These are phyloP conservation scores for Aphanomyces stellatus DNA, from an alignment of 352 stramenopile species.

Conservation along the genomic window DNA sequence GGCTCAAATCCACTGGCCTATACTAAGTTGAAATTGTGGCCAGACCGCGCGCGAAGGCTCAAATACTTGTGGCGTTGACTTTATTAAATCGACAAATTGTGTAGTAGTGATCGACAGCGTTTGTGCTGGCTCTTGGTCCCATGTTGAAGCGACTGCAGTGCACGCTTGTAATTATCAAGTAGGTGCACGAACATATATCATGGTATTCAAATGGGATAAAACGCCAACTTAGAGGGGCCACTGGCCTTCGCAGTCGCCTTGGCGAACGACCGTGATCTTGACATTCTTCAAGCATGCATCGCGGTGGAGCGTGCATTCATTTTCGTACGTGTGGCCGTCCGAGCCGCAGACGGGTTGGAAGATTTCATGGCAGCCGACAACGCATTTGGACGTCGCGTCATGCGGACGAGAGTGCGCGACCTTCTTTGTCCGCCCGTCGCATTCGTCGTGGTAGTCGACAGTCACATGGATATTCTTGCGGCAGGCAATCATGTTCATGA, in stretches of 20 bases:
- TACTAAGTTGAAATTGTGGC: too few relatives aligned
- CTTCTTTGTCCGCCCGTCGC: not conserved
- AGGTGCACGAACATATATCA: not conserved
- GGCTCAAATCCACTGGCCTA: too few relatives aligned
- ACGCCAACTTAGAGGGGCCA: not conserved
- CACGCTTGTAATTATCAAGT: not conserved
- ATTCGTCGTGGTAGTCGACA: not conserved
- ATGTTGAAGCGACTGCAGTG: too few relatives aligned
- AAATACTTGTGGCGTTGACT: too few relatives aligned
- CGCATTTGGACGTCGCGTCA: not conserved
- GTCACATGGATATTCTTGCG: slow-evolving; percentile 23
- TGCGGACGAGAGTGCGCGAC: not conserved
- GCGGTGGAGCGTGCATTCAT: slow-evolving; percentile 21
- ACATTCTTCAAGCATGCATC: slow-evolving; percentile 10
- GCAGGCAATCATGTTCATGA: slow-evolving; percentile 29
- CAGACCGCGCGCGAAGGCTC: too few relatives aligned
- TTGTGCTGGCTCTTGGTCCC: too few relatives aligned
- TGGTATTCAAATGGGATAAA: not conserved
- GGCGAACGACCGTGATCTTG: not conserved
- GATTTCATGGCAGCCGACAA: not conserved
- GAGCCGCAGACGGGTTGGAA: slow-evolving; percentile 27
- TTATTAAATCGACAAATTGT: too few relatives aligned
- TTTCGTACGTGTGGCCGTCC: slow-evolving; percentile 27
- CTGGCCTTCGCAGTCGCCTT: slow-evolving; percentile 2
- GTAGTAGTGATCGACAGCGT: too few relatives aligned